Conservation (phyloP, 352 stramenopile species). For the Pythium folliculosum region DNA sequence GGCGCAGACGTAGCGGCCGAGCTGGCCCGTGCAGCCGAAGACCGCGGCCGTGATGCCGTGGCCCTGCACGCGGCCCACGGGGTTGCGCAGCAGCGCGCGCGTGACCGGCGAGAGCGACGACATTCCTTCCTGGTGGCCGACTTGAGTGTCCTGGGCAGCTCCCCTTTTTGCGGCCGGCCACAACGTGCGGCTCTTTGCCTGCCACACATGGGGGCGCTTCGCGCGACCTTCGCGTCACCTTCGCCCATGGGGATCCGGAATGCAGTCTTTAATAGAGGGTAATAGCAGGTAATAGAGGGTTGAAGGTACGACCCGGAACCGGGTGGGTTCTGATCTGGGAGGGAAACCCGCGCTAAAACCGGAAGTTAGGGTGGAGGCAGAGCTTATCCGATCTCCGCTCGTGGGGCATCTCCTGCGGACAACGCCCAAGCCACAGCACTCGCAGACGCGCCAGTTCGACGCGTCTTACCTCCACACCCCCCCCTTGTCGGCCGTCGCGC, state of each 20-base stretch:
- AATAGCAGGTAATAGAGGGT: neutral
- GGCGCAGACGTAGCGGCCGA: constrained; percentile 94
- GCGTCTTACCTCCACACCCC: no score
- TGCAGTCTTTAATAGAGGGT: neutral
- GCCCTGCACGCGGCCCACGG: constrained; percentile 65
- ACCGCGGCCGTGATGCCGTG: constrained; percentile 92
- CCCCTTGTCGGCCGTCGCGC: no score
- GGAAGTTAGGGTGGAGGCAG: constrained; percentile 7
- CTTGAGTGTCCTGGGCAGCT: neutral
- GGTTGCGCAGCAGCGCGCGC: constrained; percentile 75
- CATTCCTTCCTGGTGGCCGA: constrained; percentile 34
- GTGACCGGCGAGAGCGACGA: constrained; percentile 81
- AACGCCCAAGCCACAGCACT: no score
- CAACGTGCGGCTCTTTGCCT: constrained; percentile 22
- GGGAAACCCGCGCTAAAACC: constrained; percentile 11
- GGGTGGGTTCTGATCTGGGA: neutral
- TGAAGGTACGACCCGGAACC: neutral
- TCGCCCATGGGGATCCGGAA: neutral
- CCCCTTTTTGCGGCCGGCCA: neutral
- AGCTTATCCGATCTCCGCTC: no score
- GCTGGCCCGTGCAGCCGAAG: constrained; percentile 95
- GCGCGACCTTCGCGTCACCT: constrained; percentile 41
- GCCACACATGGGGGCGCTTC: constrained; percentile 25
- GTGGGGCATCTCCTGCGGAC: no score
- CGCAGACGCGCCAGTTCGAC: no score